Evolutionary conservation across 1,284 basidiomycete genomes (phyloP).

Genomic region (Uromyces viciae-fabae): DNA sequence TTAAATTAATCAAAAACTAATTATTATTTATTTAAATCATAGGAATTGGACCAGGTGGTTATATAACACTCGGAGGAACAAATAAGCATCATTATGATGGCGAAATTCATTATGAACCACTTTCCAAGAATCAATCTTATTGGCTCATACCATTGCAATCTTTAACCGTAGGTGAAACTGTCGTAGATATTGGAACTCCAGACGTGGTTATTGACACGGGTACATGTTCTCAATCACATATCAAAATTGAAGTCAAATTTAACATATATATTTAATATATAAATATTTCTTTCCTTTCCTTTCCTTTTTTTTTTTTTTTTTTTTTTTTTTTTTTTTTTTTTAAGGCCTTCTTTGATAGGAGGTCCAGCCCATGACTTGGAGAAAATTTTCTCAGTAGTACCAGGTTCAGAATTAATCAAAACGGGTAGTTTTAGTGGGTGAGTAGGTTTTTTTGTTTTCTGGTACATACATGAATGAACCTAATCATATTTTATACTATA

Average conservation of each 20-base stretch:
- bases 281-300: too few relatives aligned
- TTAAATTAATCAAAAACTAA: not conserved
- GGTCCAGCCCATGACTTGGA: constrained; percentile 30
- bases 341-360: constrained; percentile 42
- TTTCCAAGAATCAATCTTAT: constrained; percentile 42
- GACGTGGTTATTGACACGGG: constrained; percentile 43
- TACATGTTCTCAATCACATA: not conserved
- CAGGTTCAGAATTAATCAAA: constrained; percentile 18
- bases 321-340: too few relatives aligned
- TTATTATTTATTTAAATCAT: not conserved
- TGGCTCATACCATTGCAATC: constrained; percentile 37
- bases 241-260: not conserved
- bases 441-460: not conserved
- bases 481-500: too few relatives aligned
- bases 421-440: constrained; percentile 39
- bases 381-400: constrained; percentile 24
- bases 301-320: too few relatives aligned
- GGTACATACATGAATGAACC: not conserved
- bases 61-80: constrained; percentile 43
- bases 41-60: constrained; percentile 41
- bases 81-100: constrained; percentile 27
- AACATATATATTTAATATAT: too few relatives aligned
- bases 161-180: constrained; percentile 18
- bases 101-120: constrained; percentile 34
- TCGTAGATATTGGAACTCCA: constrained; percentile 36